Base-by-base conservation (phyloP, 371 early-diverging fungal species). In the Circinella umbellata region DNA sequence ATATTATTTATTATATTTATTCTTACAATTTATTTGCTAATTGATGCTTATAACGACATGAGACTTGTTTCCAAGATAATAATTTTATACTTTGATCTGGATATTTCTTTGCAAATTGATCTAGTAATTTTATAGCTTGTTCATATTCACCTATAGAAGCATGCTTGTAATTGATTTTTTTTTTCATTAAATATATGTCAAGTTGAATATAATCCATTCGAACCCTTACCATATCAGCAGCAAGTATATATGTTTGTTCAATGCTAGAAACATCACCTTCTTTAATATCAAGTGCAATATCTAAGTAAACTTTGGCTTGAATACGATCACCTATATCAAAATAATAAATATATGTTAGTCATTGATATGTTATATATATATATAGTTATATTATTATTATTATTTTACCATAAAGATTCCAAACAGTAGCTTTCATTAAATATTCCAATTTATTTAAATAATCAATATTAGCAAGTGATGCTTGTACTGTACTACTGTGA, bases 61-160 rank as follows among this genome's bases (percentile, higher is more conserved):
- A 46, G 46, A 35, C 38, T 13, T 78, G 75, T 54, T 66, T 76
- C 80, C 80, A 80, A n/a, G 64, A 63, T 34, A 82, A 17, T 5
- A 77, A 67, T 46, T 74, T 59, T 13, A 68, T 71, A n/a, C 73
- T 71, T 60, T 73, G 72, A 27, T 70, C 72, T 10, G 69, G 70
- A 34, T 76, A 77, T n/a, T 68, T 54, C 4, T 61, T 67, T 5
- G 63, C 37, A 61, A 74, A 80, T 1, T 46, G 20, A 8, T 70
- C 63, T 15, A 82, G 27, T 6, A 70, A 34, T 20, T 68, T 57
- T n/a, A 76, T 51, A 4, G 80, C 78, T 27, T 64, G 57, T 42
- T 76, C 54, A 46, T 74, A 71, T 46, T 76, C 54, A 4, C 80
- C 82, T n/a, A 67, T 54, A 3, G 60, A 53, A 17, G 74, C 55